A percentile compares a stretch with the other conserved stretches of the same genome.
Evolutionary conservation across 2,329 filamentous ascomycete genomes (phyloP).

Genomic region (Madurella mycetomatis): DNA sequence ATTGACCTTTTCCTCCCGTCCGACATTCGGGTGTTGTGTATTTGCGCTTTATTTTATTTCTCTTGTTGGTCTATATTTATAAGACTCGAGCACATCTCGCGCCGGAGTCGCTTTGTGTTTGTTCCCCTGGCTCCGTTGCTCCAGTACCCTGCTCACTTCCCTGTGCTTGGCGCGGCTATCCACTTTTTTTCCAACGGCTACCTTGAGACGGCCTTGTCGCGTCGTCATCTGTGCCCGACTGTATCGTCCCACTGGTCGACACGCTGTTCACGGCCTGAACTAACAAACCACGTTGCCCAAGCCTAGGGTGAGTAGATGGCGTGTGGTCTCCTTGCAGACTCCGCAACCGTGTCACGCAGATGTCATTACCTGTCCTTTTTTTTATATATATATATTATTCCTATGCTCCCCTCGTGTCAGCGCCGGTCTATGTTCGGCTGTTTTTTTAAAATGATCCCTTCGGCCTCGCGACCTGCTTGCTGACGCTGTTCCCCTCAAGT

Average conservation of each 20-base stretch:
- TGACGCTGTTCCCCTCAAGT: neutral
- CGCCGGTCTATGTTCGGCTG: neutral
- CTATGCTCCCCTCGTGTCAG: neutral
- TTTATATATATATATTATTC: too few relatives aligned
- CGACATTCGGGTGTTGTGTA: neutral
- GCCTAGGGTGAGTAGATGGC: conserved; percentile 12
- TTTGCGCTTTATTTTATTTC: neutral
- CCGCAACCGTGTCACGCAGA: conserved; percentile 12
- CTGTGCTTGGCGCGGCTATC: conserved; percentile 18
- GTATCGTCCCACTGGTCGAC: conserved; percentile 2
- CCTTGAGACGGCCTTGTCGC: conserved; percentile 9
- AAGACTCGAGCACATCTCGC: neutral
- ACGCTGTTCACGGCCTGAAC: conserved; percentile 15
- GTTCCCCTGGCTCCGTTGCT: neutral
- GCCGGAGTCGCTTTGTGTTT: neutral
- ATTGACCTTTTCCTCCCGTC: neutral
- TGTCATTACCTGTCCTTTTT: conserved; percentile 1
- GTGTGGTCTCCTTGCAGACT: conserved; percentile 4
- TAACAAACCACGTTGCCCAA: conserved; percentile 18
- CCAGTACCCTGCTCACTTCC: neutral
- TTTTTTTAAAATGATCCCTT: conserved; percentile 10
- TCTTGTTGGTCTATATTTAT: neutral
- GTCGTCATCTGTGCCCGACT: conserved; percentile 16
- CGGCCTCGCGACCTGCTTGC: conserved; percentile 4
- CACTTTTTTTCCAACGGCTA: conserved; percentile 2